phyloP scores from a whole-genome alignment of 2,329 filamentous ascomycete species.

The Nemania sp. region DNA sequence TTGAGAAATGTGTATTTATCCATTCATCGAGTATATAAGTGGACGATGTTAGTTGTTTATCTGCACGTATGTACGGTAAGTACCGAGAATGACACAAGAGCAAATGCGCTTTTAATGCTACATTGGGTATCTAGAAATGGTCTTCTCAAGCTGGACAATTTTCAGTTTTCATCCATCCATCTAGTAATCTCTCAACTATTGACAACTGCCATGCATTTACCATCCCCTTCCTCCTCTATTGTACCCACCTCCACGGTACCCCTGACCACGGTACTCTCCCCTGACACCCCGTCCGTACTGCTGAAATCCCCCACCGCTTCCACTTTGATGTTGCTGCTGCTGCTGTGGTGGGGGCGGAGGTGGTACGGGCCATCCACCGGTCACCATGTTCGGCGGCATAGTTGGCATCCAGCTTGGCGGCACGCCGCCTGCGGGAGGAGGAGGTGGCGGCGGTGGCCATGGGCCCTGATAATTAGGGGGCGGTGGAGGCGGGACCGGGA shows the following conservation, averaged over 20 bases:
- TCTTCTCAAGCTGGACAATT: no score
- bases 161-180: neutral
- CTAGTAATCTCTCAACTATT: neutral
- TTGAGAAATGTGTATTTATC: no score
- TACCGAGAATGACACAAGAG: no score
- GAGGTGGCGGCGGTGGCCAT: slow-evolving; percentile 33
- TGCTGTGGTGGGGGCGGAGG: slow-evolving; percentile 24
- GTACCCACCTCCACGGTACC: slow-evolving; percentile 33
- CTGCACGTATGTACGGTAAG: no score
- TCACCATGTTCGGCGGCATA: slow-evolving; percentile 25
- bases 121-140: no score
- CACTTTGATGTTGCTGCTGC: slow-evolving; percentile 19
- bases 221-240: slow-evolving; percentile 35
- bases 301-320: slow-evolving; percentile 30
- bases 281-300: slow-evolving; percentile 38
- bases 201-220: neutral
- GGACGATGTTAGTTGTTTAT: no score
- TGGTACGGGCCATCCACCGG: slow-evolving; percentile 30
- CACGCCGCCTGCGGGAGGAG: slow-evolving; percentile 28
- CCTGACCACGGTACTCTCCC: slow-evolving; percentile 38
- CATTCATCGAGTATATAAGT: no score
- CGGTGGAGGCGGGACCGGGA: slow-evolving; percentile 35
- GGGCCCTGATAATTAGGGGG: slow-evolving; percentile 33
- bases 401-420: slow-evolving; percentile 33
- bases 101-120: no score